Conservation (phyloP, 148 eudicot species). For the Beta vulgaris region DNA sequence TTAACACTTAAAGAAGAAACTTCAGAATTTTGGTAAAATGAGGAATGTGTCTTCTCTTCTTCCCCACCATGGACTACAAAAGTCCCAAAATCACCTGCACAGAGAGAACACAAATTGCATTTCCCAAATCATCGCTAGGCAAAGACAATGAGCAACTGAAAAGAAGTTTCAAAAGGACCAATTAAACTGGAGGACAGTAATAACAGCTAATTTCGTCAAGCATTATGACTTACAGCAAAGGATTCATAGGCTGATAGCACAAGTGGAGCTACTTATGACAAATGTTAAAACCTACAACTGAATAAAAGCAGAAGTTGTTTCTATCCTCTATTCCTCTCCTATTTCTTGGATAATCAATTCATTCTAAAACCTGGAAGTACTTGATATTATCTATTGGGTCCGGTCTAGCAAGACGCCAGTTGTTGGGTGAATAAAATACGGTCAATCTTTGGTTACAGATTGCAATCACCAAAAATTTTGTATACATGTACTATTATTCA, state of each 20-base stretch:
- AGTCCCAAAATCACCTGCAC: constrained; percentile 85
- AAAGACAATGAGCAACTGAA: background rate
- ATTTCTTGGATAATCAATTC: background rate
- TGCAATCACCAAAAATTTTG: background rate
- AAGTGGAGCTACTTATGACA: background rate
- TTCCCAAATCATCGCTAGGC: background rate
- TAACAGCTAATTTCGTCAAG: background rate
- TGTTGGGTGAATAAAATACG: background rate
- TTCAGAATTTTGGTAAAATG: constrained; percentile 34
- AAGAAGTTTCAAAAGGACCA: background rate
- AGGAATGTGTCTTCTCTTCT: constrained; percentile 48
- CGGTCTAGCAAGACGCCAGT: too few species aligned
- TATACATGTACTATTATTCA: background rate
- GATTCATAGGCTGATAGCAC: too few species aligned
- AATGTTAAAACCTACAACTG: background rate
- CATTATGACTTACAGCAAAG: background rate
- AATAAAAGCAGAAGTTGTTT: too few species aligned
- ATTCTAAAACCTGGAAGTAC: background rate
- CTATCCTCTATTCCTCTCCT: background rate
- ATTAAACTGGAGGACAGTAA: background rate
- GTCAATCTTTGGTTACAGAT: background rate
- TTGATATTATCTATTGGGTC: too few species aligned
- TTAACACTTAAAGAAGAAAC: constrained; percentile 33
- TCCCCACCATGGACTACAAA: constrained; percentile 69
- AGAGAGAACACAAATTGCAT: constrained; percentile 4